These are phyloP conservation scores for Phytophthora litchii DNA, from an alignment of 352 stramenopile species.

Conservation along the genomic window DNA sequence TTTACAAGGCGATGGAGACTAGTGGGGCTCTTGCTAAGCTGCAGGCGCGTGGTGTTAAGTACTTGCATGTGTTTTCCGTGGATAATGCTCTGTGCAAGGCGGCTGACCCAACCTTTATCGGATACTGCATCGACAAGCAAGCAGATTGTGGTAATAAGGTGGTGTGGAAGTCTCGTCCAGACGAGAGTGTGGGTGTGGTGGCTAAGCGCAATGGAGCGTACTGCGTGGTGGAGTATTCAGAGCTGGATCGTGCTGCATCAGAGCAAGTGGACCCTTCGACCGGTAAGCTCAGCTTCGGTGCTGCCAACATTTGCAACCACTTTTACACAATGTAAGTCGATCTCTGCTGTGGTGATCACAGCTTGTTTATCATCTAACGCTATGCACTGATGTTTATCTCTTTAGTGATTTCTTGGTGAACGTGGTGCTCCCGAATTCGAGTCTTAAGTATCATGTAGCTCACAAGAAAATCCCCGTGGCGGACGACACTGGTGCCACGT, in stretches of 20 bases:
- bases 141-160: constrained; percentile 98
- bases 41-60: constrained; percentile 85
- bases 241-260: constrained; percentile 88
- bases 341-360: background rate
- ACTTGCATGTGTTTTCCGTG: constrained; percentile 97
- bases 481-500: constrained; percentile 77
- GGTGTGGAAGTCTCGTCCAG: constrained; percentile 92
- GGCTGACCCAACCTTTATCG: constrained; percentile 96
- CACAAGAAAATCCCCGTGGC: constrained; percentile 97
- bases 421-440: background rate
- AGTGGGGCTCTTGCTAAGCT: constrained; percentile 92
- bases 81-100: constrained; percentile 98
- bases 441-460: constrained; percentile 94
- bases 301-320: constrained; percentile 99
- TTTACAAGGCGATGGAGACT: constrained; percentile 93
- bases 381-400: background rate
- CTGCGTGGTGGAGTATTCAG: constrained; percentile 98
- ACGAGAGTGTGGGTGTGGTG: constrained; percentile 95
- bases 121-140: constrained; percentile 93
- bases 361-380: background rate
- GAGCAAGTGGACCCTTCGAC: constrained; percentile 63
- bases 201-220: constrained; percentile 81
- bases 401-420: background rate
- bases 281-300: constrained; percentile 92
- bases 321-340: constrained; percentile 68